Base-by-base conservation (phyloP, 1,139 yeast species). In the Pichia inconspicua region DNA sequence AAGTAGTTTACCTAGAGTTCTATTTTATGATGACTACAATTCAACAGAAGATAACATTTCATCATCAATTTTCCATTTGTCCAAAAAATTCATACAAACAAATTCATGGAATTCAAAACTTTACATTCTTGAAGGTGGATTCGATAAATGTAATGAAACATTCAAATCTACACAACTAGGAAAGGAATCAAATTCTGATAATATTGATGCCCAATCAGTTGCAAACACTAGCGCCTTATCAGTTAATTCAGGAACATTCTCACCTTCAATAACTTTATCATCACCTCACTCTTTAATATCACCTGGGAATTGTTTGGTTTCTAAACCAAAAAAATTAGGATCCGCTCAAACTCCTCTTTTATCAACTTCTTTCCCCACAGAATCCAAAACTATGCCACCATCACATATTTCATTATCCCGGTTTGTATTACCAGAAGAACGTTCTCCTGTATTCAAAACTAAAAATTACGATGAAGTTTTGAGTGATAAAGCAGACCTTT, bases 11-110 rank as follows among this genome's bases (percentile, higher is more conserved):
- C 75, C 75, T 6, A 56, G 60, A 9, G 51, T 73, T 14, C 53
- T 72, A 12, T 60, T 74, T 11, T 75, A 76, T 56, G 82, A 77
- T 50, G 46, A 53, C 34, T 46, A 46, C n/a, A 53, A 61, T 5
- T 47, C 47, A 7, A 40, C 55, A 1, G 46, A 47, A 15, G 44
- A 53, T 10, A 48, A 55, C 7, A 56, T 62, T 40, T 68, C 82
- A 0, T 56, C 72, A 1, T 68, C 71, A 34, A 57, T 77, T 25
- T 70, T 63, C 53, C 72, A 71, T 58, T 71, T 82, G 56, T 68
- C 78, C 36, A 65, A 67, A 49, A 82, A 82, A 61, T 72, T 82
- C 50, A 58, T 70, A 25, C 68, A 69, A 41, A 58, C 68, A 19
- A 56, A 68, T 11, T 57, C 59, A 6, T 70, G 70, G 64, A 59